Percentiles rank a stretch among this genome's conserved stretches.
These are phyloP conservation scores for Metschnikowia sp. DNA, from an alignment of 805 yeast genomes.

Conservation along the genomic window DNA sequence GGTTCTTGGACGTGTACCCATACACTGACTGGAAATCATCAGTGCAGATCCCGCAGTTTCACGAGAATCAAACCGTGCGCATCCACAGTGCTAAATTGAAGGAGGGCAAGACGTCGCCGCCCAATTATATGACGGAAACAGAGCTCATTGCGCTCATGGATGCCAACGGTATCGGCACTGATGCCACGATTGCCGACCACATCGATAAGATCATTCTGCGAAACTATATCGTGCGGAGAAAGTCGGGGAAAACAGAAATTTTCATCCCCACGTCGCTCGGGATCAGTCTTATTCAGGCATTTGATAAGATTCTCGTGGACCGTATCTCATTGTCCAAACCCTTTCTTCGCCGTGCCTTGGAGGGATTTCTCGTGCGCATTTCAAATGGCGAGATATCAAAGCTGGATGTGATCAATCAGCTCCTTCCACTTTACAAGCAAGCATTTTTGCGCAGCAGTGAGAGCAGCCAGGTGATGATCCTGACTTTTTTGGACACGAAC, in stretches of 20 bases:
- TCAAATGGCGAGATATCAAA: conserved; percentile 60
- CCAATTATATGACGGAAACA: conserved; percentile 81
- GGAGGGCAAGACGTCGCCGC: conserved; percentile 79
- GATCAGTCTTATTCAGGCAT: conserved; percentile 82
- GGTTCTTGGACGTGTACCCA: conserved; percentile 76
- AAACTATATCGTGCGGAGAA: conserved; percentile 56
- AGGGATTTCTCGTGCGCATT: conserved; percentile 59
- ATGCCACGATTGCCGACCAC: conserved; percentile 98
- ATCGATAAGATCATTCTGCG: conserved; percentile 74
- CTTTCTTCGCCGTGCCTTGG: conserved; percentile 74
- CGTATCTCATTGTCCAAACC: conserved; percentile 80
- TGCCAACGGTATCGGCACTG: conserved; percentile 96
- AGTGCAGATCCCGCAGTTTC: conserved; percentile 61
- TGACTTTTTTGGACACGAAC: conserved; percentile 15
- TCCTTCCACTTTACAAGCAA: conserved; percentile 54
- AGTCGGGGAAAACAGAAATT: conserved; percentile 35
- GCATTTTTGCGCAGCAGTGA: conserved; percentile 41
- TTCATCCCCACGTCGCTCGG: conserved; percentile 83
- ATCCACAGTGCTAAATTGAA: conserved; percentile 56
- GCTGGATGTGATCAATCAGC: conserved; percentile 51
- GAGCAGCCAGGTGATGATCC: conserved; percentile 16
- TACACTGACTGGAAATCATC: conserved; percentile 77
- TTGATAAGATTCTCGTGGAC: conserved; percentile 74
- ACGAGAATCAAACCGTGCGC: conserved; percentile 52
- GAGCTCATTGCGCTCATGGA: conserved; percentile 94